Evolutionary conservation across 2,329 filamentous ascomycete species (phyloP).

Genomic region (Aspergillus tanneri): DNA sequence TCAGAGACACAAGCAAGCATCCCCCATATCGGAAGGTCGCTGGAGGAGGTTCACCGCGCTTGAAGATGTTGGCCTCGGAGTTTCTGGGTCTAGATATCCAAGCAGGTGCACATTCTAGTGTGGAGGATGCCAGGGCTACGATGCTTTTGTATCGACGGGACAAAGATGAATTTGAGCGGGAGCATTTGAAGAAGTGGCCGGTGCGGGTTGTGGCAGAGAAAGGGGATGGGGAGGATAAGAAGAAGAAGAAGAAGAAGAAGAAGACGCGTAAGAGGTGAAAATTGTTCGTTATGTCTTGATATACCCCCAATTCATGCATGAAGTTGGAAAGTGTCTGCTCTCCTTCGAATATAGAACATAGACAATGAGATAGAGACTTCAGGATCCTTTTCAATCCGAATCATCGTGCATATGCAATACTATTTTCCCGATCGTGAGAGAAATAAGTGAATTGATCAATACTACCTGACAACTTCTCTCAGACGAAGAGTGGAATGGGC

Average conservation of each 20-base stretch:
- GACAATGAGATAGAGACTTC: background rate
- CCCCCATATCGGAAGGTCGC: constrained; percentile 67
- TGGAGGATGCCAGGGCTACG: constrained; percentile 79
- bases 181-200: constrained; percentile 68
- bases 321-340: constrained; percentile 6
- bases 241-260: constrained; percentile 51
- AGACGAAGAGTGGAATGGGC: too few species aligned
- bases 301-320: constrained; percentile 17
- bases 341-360: background rate
- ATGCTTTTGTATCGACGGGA: constrained; percentile 85
- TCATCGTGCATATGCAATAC: too few species aligned
- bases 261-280: constrained; percentile 45
- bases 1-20: constrained; percentile 81
- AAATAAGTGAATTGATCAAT: too few species aligned
- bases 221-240: constrained; percentile 35
- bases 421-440: too few species aligned
- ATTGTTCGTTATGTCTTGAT: constrained; percentile 8
- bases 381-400: background rate
- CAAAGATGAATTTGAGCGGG: constrained; percentile 81
- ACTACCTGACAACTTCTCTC: too few species aligned
- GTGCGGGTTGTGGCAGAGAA: constrained; percentile 37
- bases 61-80: constrained; percentile 57
- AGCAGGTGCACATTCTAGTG: constrained; percentile 59
- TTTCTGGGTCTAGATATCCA: constrained; percentile 61
- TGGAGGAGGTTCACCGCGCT: constrained; percentile 50